Percentiles rank a stretch among this genome's conserved stretches.
Evolutionary conservation across 2,329 filamentous ascomycete species (phyloP).

Genomic region (Fusarium sp.): DNA sequence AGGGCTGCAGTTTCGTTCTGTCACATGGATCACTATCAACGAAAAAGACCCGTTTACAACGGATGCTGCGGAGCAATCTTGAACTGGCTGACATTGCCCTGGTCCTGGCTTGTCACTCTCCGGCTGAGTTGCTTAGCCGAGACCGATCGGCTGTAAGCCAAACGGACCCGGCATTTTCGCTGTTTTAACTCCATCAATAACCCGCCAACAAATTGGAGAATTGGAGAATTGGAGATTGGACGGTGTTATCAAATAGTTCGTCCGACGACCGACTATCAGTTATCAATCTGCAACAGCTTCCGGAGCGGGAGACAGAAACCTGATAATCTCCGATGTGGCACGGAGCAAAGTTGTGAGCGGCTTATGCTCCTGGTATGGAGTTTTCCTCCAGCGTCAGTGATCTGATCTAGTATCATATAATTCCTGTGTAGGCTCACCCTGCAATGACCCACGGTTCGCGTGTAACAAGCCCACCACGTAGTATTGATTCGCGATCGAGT

Average conservation of each 20-base stretch:
- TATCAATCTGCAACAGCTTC: constrained; percentile 26
- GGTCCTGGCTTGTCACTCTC: constrained; percentile 31
- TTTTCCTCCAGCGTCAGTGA: not conserved
- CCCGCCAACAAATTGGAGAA: constrained; percentile 27
- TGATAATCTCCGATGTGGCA: constrained; percentile 19
- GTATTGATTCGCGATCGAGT: constrained; percentile 18
- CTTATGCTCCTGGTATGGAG: constrained; percentile 13
- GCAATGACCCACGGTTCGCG: not conserved
- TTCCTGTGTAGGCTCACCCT: constrained; percentile 7
- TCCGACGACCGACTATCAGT: constrained; percentile 14
- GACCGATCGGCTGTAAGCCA: constrained; percentile 43
- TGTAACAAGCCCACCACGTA: constrained; percentile 18
- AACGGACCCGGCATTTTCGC: constrained; percentile 43
- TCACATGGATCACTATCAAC: constrained; percentile 48
- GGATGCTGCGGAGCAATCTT: constrained; percentile 49
- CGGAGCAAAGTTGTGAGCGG: constrained; percentile 28
- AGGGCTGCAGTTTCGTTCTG: constrained; percentile 48
- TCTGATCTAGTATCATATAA: not conserved
- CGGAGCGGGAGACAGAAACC: constrained; percentile 12
- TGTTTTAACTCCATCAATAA: constrained; percentile 35
- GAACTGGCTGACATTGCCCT: constrained; percentile 42
- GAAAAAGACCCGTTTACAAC: constrained; percentile 51
- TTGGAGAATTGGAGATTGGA: constrained; percentile 17
- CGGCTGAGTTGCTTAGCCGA: constrained; percentile 41
- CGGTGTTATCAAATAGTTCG: constrained; percentile 18